These are phyloP conservation scores for Ogataea philodendri DNA, from an alignment of 805 yeast genomes.

Conservation along the genomic window DNA sequence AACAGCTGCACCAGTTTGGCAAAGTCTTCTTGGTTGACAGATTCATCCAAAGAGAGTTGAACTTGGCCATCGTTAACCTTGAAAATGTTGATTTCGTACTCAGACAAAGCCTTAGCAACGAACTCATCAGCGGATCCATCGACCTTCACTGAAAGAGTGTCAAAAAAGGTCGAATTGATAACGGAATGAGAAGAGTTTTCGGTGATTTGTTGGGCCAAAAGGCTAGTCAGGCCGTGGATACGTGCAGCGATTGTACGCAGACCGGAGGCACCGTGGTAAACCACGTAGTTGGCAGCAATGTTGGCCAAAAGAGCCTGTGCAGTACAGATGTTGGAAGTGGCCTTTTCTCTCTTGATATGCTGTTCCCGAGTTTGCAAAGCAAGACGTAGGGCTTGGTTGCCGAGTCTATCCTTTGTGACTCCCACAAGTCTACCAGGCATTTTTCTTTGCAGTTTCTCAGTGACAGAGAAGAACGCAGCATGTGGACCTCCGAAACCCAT, in stretches of 20 bases:
- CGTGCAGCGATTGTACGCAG: conserved; percentile 73
- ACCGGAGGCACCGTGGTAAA: conserved; percentile 93
- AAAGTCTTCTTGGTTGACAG: conserved; percentile 66
- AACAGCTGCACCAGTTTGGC: conserved; percentile 56
- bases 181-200: conserved; percentile 45
- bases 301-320: conserved; percentile 97
- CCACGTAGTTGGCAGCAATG: conserved; percentile 93
- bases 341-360: conserved; percentile 95
- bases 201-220: conserved; percentile 61
- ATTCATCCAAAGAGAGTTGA: conserved; percentile 88
- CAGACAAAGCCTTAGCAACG: conserved; percentile 53
- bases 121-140: conserved; percentile 54
- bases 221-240: conserved; percentile 68
- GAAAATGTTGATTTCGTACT: conserved; percentile 73
- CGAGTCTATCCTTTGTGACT: conserved; percentile 85
- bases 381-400: conserved; percentile 82
- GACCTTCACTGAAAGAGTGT: conserved; percentile 72
- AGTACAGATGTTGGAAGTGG: conserved; percentile 96
- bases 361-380: conserved; percentile 98
- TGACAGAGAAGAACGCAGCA: conserved; percentile 93
- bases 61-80: conserved; percentile 60
- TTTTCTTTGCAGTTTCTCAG: conserved; percentile 77
- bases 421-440: conserved; percentile 98
- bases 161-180: conserved; percentile 70
- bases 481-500: conserved; percentile 99